phyloP scores from a whole-genome alignment of 164 flowering plant species.

The Pachysandra terminalis region DNA sequence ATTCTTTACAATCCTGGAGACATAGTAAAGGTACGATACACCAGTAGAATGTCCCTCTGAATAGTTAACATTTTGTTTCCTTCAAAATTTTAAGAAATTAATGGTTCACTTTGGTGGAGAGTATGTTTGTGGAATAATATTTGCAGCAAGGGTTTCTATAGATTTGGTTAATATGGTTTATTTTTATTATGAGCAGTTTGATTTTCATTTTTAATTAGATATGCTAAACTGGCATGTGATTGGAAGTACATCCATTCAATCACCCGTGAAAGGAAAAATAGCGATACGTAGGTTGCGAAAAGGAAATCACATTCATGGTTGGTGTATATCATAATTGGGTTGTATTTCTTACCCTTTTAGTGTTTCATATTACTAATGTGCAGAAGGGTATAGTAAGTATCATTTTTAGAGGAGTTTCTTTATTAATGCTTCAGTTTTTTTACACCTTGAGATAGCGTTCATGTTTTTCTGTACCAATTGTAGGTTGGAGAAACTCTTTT shows the following conservation, averaged over 20 bases:
- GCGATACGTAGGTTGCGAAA: too few relatives aligned
- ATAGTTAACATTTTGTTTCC: not conserved
- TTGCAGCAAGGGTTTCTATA: not conserved
- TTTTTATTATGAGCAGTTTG: not conserved
- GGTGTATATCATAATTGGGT: not conserved
- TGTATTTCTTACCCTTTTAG: not conserved
- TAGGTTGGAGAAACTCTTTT: slow-evolving; percentile 97
- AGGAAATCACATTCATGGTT: too few relatives aligned
- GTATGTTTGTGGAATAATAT: not conserved
- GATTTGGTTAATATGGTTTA: not conserved
- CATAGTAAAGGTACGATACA: slow-evolving; percentile 77
- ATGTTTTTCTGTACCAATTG: slow-evolving; percentile 4
- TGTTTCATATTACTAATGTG: not conserved
- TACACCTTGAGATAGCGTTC: not conserved
- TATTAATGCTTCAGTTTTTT: not conserved
- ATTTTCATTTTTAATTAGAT: not conserved
- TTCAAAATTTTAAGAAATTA: not conserved
- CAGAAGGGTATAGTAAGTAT: not conserved
- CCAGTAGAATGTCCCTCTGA: not conserved
- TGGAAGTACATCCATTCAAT: not conserved
- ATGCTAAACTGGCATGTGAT: not conserved
- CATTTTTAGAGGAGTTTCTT: not conserved
- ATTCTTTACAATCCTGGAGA: slow-evolving; percentile 74
- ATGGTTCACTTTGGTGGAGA: not conserved
- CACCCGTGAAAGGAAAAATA: not conserved